Base-by-base conservation (phyloP, 2,329 filamentous ascomycete genomes). In the Fusarium gaditjirri region DNA sequence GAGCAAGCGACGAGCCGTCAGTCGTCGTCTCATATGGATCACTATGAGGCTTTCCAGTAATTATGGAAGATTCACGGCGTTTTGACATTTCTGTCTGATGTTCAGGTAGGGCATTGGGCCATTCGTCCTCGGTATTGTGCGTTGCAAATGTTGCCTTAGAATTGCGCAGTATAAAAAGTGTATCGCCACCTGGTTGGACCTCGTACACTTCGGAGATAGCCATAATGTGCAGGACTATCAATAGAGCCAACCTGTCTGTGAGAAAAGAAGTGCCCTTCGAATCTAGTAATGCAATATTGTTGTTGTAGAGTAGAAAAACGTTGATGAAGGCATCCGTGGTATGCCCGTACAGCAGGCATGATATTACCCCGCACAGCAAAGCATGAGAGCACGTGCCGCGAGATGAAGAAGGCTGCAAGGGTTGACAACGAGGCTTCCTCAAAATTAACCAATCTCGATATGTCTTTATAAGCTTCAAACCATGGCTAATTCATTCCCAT, bases 231-330 rank as follows among this genome's bases (percentile, higher is more conserved):
- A 43, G 7, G 0, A 11, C 11, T 23, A 19, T 12, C 23, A 4
- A 19, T 25, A 43, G 5, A 25, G 7, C 11, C 4, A 25, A 19
- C 16, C 13, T 12, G 1, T 13, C 5, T 19, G 5, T 13, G 23
- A 13, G 23, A 12, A 25, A 19, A 2, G 3, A 8, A 25, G 16
- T 12, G 23, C 7, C 8, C 4, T 2, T 8, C 6, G 11, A 19
- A 25, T 19, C 6, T 11, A 3, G 6, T 25, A 19, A 43, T 19
- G 41, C 12, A 8, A 19, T 25, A 23, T 17, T 17, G 6, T 17
- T 43, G 16, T 17, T 43, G 41, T 4, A 38, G 41, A 25, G 23
- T 17, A 11, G n/a, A 17, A 17, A 23, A 43, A 2, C 11, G 16
- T 19, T 9, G 6, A 25, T 6, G 12, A 25, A 25, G 16, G 16